phyloP scores from a whole-genome alignment of 1,139 yeast genomes.

The Blastobotrys malaysiensis region DNA sequence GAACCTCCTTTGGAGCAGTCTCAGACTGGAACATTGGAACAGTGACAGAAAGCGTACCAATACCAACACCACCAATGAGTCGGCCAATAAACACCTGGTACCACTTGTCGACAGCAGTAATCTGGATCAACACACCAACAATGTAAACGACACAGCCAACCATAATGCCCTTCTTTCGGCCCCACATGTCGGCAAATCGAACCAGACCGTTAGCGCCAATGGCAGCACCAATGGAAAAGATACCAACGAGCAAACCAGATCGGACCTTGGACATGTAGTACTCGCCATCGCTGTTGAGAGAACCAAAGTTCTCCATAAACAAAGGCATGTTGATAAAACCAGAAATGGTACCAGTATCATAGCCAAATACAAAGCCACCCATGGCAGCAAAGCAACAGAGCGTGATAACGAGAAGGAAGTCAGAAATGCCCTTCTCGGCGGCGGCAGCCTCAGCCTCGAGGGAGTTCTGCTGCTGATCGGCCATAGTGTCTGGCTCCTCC shows the following conservation, averaged over 20 bases:
- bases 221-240: slow-evolving; percentile 50
- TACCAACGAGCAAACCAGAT: slow-evolving; percentile 47
- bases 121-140: slow-evolving; percentile 49
- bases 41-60: slow-evolving; percentile 61
- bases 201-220: slow-evolving; percentile 42
- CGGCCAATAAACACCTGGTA: slow-evolving; percentile 41
- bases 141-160: slow-evolving; percentile 43
- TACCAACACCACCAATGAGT: slow-evolving; percentile 54
- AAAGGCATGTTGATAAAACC: slow-evolving; percentile 72
- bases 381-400: slow-evolving; percentile 23
- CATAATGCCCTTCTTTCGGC: slow-evolving; percentile 48
- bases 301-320: slow-evolving; percentile 51
- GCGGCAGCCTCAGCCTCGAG: slow-evolving; percentile 6
- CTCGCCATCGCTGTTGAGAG: slow-evolving; percentile 19
- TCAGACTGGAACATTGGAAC: slow-evolving; percentile 68
- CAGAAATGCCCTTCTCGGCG: slow-evolving; percentile 3
- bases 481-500: slow-evolving; percentile 8
- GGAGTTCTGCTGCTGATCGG: not conserved
- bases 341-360: slow-evolving; percentile 55
- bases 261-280: slow-evolving; percentile 38
- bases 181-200: slow-evolving; percentile 45
- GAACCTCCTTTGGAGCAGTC: slow-evolving; percentile 59
- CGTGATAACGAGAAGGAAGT: slow-evolving; percentile 14
- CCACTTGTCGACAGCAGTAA: slow-evolving; percentile 41
- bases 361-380: slow-evolving; percentile 44